Evolutionary conservation across 768 basidiomycete genomes (phyloP), one percentile per base, ranked within the genome.

Genomic region (Leucocoprinus birnbaumii): DNA sequence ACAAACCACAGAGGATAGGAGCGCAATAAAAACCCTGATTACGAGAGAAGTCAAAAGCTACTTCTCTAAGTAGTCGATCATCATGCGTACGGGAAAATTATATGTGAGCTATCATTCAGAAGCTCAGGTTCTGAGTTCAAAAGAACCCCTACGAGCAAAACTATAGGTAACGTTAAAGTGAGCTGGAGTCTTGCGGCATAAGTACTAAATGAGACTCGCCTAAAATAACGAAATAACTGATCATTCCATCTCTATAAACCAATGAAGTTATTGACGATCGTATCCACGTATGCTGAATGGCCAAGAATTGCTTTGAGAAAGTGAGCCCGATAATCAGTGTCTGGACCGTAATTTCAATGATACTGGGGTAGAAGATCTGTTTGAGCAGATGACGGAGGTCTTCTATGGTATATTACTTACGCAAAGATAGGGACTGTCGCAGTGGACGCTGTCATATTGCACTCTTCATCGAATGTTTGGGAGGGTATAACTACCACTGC

Each of bases 21-120:
- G 43, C 16, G 58, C 37, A 21, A 59, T 48, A 52, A 57, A 55
- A 22, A 53, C 18, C 22, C 53, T 57, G 4, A 22, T 10, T 22
- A 24, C 16, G 16, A 25, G 13, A 22, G 41, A 18, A 41, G 40
- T 34, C 13, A 18, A 44, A 26, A 44, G 24, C 38, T 38, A 42
- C 35, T 19, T 22, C 31, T 25, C 31, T 27, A 41, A 50, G 31
- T 31, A 11, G 31, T 31, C 5, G 11, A 31, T n/a, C n/a, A 31
- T 31, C 31, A 5, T 31, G n/a, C 60, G 56, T 41, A 63, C 60
- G 57, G 61, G 27, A 60, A 63, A 14, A 62, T 57, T 45, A 47
- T 51, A 25, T 59, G 62, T 11, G 61, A 53, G 41, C 59, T 55
- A 40, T 57, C 62, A 40, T 59, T 55, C 55, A 48, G 50, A 49